These are phyloP conservation scores for Choricystis sp. DNA, from an alignment of 139 green algal genomes.

Conservation along the genomic window DNA sequence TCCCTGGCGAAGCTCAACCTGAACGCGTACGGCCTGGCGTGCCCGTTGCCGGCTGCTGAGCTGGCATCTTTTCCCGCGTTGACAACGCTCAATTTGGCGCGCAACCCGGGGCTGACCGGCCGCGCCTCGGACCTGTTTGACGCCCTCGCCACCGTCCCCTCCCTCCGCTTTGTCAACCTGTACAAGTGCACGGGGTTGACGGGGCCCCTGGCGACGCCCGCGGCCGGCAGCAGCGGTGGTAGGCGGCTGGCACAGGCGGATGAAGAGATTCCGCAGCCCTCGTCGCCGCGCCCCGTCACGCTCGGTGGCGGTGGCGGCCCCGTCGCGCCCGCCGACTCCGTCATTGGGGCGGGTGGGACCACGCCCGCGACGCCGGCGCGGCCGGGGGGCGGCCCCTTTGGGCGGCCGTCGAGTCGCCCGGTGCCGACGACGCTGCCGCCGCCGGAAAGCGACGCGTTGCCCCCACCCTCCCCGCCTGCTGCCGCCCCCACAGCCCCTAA, in stretches of 20 bases:
- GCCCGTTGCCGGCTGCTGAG: conserved; percentile 1
- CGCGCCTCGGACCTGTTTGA: conserved; percentile 1
- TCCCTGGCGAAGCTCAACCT: conserved; percentile 3
- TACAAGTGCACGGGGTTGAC: not conserved
- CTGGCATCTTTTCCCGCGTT: not conserved
- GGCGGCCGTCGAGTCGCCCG: too few species aligned
- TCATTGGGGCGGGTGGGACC: not conserved
- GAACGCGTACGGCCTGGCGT: conserved; percentile 1
- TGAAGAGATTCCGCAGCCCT: too few species aligned
- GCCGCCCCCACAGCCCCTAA: not conserved
- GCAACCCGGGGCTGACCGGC: conserved; percentile 7
- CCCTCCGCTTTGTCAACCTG: conserved; percentile 1
- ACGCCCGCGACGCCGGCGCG: not conserved
- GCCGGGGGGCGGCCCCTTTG: too few species aligned
- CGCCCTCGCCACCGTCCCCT: not conserved
- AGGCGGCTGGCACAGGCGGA: too few species aligned
- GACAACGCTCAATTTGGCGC: conserved; percentile 3
- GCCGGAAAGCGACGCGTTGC: too few species aligned
- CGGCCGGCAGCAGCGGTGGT: too few species aligned
- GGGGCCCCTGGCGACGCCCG: not conserved
- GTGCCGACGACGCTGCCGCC: not conserved
- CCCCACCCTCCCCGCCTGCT: too few species aligned
- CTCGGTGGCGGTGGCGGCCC: too few species aligned
- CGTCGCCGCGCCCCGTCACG: not conserved
- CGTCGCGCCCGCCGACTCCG: not conserved